These are phyloP conservation scores for Leccinum imitatum DNA, from an alignment of 768 basidiomycete species.

Conservation along the genomic window DNA sequence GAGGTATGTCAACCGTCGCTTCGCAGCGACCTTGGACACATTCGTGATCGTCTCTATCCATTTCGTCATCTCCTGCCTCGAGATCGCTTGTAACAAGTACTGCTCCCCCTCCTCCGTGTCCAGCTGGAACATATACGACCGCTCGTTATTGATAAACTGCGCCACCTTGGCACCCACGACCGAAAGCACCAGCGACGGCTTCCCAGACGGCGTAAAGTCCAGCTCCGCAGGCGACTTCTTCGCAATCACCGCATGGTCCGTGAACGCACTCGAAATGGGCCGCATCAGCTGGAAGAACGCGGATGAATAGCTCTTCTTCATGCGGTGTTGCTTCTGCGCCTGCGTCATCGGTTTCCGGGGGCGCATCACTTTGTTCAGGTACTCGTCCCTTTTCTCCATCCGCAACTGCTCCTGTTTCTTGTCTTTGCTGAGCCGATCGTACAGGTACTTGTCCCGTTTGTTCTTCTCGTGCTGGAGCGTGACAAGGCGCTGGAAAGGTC, in stretches of 20 bases:
- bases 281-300: slow-evolving; percentile 85
- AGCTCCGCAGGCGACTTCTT: slow-evolving; percentile 71
- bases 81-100: slow-evolving; percentile 73
- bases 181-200: slow-evolving; percentile 73
- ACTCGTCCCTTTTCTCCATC: slow-evolving; percentile 71
- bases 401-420: slow-evolving; percentile 73
- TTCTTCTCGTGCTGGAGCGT: slow-evolving; percentile 75
- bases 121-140: slow-evolving; percentile 80
- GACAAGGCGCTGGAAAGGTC: slow-evolving; percentile 68
- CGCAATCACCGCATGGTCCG: slow-evolving; percentile 48
- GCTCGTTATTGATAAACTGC: slow-evolving; percentile 73
- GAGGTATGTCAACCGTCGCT: slow-evolving; percentile 78
- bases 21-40: slow-evolving; percentile 70
- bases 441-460: slow-evolving; percentile 70
- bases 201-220: slow-evolving; percentile 70
- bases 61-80: slow-evolving; percentile 66
- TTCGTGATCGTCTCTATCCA: slow-evolving; percentile 78
- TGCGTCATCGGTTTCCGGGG: slow-evolving; percentile 48
- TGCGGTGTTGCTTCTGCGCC: slow-evolving; percentile 73
- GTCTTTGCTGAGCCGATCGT: slow-evolving; percentile 70
- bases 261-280: slow-evolving; percentile 86
- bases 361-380: slow-evolving; percentile 72
- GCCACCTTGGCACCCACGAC: slow-evolving; percentile 70
- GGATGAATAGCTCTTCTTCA: slow-evolving; percentile 83
- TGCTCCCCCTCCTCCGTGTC: slow-evolving; percentile 87